phyloP scores from a whole-genome alignment of 2,329 filamentous ascomycete species.

The Neonectria faginata region DNA sequence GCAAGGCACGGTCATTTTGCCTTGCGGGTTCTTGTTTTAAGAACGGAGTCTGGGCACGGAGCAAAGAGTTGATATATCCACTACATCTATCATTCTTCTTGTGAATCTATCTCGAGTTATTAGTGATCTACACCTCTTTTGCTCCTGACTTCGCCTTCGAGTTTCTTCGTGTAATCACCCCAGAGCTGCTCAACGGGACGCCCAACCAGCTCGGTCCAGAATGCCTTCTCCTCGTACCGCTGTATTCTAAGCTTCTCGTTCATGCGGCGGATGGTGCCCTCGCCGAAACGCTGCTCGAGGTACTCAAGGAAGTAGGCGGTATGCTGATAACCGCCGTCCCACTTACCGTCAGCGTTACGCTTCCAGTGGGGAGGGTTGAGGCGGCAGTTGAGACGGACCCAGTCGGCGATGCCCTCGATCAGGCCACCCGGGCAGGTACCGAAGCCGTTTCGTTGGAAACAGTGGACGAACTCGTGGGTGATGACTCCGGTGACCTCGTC shows the following conservation, averaged over 20 bases:
- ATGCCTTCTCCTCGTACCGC: conserved; percentile 71
- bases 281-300: conserved; percentile 75
- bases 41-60: conserved; percentile 34
- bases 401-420: conserved; percentile 93
- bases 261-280: conserved; percentile 69
- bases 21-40: conserved; percentile 22
- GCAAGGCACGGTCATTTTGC: conserved; percentile 4
- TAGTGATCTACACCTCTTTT: background rate
- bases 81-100: conserved; percentile 22
- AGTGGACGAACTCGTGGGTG: conserved; percentile 94
- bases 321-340: conserved; percentile 90
- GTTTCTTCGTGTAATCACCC: conserved; percentile 71
- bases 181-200: conserved; percentile 76
- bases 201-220: conserved; percentile 79
- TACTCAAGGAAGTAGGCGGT: conserved; percentile 94
- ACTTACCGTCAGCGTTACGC: conserved; percentile 67
- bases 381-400: conserved; percentile 81
- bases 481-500: conserved; percentile 85
- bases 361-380: conserved; percentile 89
- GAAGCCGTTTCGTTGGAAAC: conserved; percentile 82
- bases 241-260: conserved; percentile 75
- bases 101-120: background rate
- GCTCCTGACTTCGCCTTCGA: conserved; percentile 29
- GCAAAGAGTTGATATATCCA: conserved; percentile 37
- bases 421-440: conserved; percentile 77